These are phyloP conservation scores for Penicillium sclerotiorum DNA, from an alignment of 2,329 filamentous ascomycete genomes.

Conservation along the genomic window DNA sequence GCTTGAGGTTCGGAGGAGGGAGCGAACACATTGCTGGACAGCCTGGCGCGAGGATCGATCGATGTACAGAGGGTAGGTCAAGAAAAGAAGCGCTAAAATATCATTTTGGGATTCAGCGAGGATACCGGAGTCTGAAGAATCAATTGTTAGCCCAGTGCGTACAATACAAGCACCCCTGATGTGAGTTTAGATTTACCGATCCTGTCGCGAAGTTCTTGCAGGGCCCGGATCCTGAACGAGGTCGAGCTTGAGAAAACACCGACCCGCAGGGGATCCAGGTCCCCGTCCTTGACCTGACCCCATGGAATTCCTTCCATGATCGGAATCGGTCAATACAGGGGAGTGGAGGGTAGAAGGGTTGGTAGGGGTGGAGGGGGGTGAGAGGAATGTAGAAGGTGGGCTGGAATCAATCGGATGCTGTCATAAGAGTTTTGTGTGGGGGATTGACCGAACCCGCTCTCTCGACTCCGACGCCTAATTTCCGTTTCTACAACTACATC, in stretches of 20 bases:
- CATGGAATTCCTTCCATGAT: constrained; percentile 49
- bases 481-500: constrained; percentile 19
- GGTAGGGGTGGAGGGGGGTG: constrained; percentile 13
- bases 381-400: constrained; percentile 25
- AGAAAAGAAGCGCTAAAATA: constrained; percentile 75
- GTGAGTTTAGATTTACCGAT: constrained; percentile 36
- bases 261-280: constrained; percentile 42
- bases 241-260: constrained; percentile 48
- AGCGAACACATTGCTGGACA: constrained; percentile 76
- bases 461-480: constrained; percentile 21
- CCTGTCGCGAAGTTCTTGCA: constrained; percentile 49
- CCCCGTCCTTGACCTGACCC: constrained; percentile 47
- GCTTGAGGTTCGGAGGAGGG: constrained; percentile 63
- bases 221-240: constrained; percentile 42
- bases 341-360: constrained; percentile 31
- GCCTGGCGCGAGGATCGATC: constrained; percentile 83
- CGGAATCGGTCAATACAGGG: constrained; percentile 30
- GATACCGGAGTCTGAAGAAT: constrained; percentile 35
- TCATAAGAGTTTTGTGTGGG: constrained; percentile 47
- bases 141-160: too few species aligned
- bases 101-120: constrained; percentile 35
- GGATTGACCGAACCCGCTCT: constrained; percentile 21
- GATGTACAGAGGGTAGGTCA: constrained; percentile 82
- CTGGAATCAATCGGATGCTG: constrained; percentile 36
- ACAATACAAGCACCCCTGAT: too few species aligned